Base-by-base conservation (phyloP, 1,284 basidiomycete genomes). In the Mycena citricolor region DNA sequence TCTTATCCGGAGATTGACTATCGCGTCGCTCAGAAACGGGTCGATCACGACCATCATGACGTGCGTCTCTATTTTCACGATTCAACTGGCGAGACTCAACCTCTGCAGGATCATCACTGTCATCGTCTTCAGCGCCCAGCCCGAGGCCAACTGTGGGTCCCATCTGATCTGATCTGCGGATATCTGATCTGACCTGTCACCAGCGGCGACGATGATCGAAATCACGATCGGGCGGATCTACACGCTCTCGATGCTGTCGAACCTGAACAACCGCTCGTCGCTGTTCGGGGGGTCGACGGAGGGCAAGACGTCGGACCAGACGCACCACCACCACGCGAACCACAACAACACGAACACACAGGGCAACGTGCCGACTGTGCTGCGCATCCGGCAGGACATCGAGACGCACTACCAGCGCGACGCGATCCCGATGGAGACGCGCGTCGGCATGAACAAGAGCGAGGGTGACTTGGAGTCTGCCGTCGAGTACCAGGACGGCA, bases 381-480 rank as follows among this genome's bases (percentile, higher is more conserved):
- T 40, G 16, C 38, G 38, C 25, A 40, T 40, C 6, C 38, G 28
- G 5, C 38, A 40, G 28, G 32, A 28, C 17, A 33, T 36, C 22
- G 41, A 42, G 41, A 42, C 41, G 25, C 32, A 42, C 32, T 42
- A 42, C 26, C 41, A 35, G 23, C 30, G 23, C 13, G 41, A 42
- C 32, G 17, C 21, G 6, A 44, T 44, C 34, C 33, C 34, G 42
- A 44, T 44, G 33, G 17, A n/a, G n/a, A n/a, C n/a, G n/a, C n/a
- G n/a, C n/a, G n/a, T n/a, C n/a, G n/a, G n/a, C n/a, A n/a, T n/a
- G n/a, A n/a, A n/a, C n/a, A n/a, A n/a, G n/a, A n/a, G n/a, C n/a
- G n/a, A n/a, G n/a, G n/a, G n/a, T n/a, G n/a, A n/a, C n/a, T n/a
- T n/a, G n/a, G n/a, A n/a, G n/a, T n/a, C n/a, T n/a, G n/a, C n/a